Conservation (phyloP, 2,329 filamentous ascomycete genomes). For the Colletotrichum sp. region DNA sequence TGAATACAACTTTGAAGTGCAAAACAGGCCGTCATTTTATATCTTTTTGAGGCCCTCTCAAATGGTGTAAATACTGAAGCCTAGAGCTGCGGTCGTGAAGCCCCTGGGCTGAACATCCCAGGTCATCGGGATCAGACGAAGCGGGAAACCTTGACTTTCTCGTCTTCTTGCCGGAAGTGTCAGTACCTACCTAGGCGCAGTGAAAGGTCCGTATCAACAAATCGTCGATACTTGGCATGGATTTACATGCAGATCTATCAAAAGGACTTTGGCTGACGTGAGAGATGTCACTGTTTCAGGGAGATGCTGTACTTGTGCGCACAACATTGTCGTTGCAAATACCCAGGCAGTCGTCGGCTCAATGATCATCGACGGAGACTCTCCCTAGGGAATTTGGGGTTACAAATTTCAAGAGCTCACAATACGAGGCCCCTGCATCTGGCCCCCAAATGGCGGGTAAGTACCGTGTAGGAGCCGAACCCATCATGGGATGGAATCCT, state of each 20-base stretch:
- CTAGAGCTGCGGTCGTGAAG: background rate
- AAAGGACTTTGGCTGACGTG: background rate
- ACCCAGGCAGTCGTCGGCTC: fast-evolving
- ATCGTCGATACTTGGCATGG: background rate
- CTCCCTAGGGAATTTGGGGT: fast-evolving
- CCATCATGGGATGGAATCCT: background rate
- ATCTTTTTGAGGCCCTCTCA: background rate
- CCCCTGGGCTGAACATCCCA: background rate
- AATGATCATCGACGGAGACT: background rate
- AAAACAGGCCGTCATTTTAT: background rate
- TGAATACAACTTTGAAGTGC: fast-evolving
- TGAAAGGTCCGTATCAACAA: background rate
- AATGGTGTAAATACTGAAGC: background rate
- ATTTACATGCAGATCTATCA: background rate
- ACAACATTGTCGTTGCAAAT: background rate
- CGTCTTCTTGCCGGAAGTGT: background rate
- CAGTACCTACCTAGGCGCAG: no score
- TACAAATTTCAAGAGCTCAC: fast-evolving
- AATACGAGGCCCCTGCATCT: background rate
- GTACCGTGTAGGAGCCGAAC: background rate
- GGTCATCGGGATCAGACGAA: background rate
- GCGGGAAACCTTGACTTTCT: background rate
- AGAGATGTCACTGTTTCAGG: background rate
- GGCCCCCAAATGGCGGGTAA: background rate
- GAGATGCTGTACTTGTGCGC: fast-evolving